These are phyloP conservation scores for Neurospora cerealis DNA, from an alignment of 495 filamentous ascomycete genomes.

Conservation along the genomic window DNA sequence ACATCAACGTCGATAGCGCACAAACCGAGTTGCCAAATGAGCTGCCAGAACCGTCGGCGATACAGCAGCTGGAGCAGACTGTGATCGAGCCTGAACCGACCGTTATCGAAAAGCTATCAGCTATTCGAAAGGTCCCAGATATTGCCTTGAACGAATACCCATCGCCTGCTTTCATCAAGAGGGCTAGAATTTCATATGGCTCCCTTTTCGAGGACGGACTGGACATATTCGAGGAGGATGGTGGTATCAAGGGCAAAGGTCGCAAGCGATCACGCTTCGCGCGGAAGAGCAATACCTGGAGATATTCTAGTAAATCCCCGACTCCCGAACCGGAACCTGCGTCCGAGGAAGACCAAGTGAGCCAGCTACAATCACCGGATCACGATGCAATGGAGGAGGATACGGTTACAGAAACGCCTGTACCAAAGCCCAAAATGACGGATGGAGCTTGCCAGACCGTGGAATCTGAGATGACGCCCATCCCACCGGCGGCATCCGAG, in stretches of 20 bases:
- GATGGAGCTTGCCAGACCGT: slow-evolving; percentile 40
- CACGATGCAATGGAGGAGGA: slow-evolving; percentile 28
- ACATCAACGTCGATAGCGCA: slow-evolving; percentile 40
- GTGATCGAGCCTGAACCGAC: background rate
- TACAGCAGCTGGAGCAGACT: background rate
- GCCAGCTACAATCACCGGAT: slow-evolving; percentile 3
- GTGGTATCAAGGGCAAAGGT: slow-evolving; percentile 52
- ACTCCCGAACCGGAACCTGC: slow-evolving; percentile 45
- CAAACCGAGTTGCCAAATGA: slow-evolving; percentile 3
- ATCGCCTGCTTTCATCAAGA: slow-evolving; percentile 70
- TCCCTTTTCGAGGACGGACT: slow-evolving; percentile 47
- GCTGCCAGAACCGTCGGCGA: background rate
- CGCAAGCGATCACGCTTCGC: slow-evolving; percentile 69
- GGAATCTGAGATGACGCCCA: slow-evolving; percentile 23
- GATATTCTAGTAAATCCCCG: slow-evolving; percentile 53
- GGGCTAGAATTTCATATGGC: slow-evolving; percentile 50
- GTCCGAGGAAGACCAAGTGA: background rate
- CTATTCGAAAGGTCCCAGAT: slow-evolving; percentile 12
- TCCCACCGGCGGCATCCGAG: background rate
- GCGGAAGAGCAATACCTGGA: slow-evolving; percentile 57
- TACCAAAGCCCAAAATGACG: slow-evolving; percentile 22
- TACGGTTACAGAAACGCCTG: background rate
- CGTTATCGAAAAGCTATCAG: slow-evolving; percentile 1
- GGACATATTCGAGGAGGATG: slow-evolving; percentile 64
- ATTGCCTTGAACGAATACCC: slow-evolving; percentile 39